Percentiles rank a stretch among this genome's conserved stretches.
phyloP scores from a whole-genome alignment of 169 alveolate genomes.

The Besnoitia besnoiti region DNA sequence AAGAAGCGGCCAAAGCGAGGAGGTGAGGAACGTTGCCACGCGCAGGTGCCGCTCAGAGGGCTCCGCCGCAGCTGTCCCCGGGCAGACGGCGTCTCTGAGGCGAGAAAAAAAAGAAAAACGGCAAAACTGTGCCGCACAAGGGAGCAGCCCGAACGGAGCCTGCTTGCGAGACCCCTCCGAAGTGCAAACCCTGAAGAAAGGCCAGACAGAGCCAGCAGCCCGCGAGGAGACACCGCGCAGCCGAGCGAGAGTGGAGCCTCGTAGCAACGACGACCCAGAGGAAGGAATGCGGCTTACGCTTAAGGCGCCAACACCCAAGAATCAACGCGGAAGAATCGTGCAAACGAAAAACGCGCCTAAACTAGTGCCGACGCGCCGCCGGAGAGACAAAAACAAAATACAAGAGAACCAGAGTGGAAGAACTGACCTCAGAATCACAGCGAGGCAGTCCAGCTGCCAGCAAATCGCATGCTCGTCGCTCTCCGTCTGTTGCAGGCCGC shows the following conservation, averaged over 20 bases:
- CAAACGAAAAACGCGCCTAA: not conserved
- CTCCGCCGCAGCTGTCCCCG: not conserved
- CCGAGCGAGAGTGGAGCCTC: no score
- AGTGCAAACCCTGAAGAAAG: not conserved
- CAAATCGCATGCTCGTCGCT: not conserved
- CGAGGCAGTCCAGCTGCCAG: conserved; percentile 7
- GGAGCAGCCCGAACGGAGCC: no score
- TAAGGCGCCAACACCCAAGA: not conserved
- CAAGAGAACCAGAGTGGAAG: not conserved
- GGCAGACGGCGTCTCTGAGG: conserved; percentile 8
- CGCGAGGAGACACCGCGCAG: no score
- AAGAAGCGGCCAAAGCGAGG: conserved; percentile 50
- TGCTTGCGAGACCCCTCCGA: not conserved
- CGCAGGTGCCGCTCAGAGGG: conserved; percentile 2
- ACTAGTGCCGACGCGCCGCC: not conserved
- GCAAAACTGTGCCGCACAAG: no score
- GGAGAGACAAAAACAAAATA: not conserved
- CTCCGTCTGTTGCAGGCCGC: not conserved
- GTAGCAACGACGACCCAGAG: no score
- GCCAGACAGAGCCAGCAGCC: not conserved
- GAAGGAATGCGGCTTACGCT: not conserved
- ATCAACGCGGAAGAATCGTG: not conserved
- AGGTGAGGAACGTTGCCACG: conserved; percentile 27
- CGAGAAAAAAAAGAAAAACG: not conserved
- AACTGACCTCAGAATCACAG: not conserved